Evolutionary conservation across 176 grass and related monocot genomes (phyloP), one percentile per base, ranked within the genome.

Genomic region (Neostapfia colusana): DNA sequence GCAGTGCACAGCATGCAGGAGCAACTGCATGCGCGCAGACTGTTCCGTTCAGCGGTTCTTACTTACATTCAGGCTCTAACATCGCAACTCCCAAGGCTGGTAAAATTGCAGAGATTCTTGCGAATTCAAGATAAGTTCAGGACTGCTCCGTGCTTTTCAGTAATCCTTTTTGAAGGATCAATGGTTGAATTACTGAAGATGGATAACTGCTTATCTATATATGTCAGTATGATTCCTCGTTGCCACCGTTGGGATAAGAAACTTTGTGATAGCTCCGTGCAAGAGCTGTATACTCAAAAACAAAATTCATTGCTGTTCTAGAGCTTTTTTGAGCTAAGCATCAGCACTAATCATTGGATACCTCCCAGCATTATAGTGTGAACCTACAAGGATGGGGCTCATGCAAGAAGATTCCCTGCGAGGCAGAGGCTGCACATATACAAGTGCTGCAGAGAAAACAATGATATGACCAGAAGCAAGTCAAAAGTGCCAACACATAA

Each of bases 371-470:
- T 63, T 45, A 75, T 40, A 14, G 6, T 76, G 74, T 79, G 79
- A 79, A 86, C 60, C 31, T 17, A 10, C n/a, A 45, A 39, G 81
- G 14, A 50, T 59, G 77, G 35, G 28, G 27, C 67, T 82, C 79
- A n/a, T 75, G 56, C 60, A 71, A 41, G 36, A 79, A 86, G 75
- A 90, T 83, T 86, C 88, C 48, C 69, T 35, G 26, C 13, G 53
- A 56, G 44, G 4, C n/a, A 12, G 39, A 53, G n/a, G 74, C 70
- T 50, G 61, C 62, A 44, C n/a, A 37, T 65, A 65, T 17, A 65
- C 56, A 84, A 65, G 50, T 59, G 76, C 3, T 17, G 70, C 42
- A 70, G 53, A 20, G 28, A 63, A 70, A 68, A 78, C 51, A 77
- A 63, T 71, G 36, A 40, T 42, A 49, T 35, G 13, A 50, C 61